These are phyloP conservation scores for Coffea humblotiana DNA, from an alignment of 305 asterid species.

Conservation along the genomic window DNA sequence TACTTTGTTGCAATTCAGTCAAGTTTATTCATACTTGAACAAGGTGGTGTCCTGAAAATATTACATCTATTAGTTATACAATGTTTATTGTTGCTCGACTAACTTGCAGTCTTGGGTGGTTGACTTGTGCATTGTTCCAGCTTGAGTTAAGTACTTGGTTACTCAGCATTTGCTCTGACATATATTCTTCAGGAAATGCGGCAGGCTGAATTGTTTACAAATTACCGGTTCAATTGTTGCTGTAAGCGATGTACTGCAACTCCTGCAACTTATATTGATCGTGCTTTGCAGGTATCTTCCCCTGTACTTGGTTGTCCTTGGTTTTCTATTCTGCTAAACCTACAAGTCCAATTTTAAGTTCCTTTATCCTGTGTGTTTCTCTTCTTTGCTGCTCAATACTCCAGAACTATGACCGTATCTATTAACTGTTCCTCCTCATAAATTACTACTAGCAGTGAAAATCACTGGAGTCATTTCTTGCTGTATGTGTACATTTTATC, in stretches of 20 bases:
- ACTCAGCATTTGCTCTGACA: conserved; percentile 9
- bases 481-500: background rate
- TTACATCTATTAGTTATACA: background rate
- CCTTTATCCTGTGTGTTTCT: background rate
- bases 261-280: conserved; percentile 53
- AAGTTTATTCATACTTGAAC: background rate
- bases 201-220: conserved; percentile 56
- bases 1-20: background rate
- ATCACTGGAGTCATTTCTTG: background rate
- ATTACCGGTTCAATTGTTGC: conserved; percentile 58
- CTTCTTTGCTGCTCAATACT: background rate
- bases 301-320: background rate
- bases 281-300: conserved; percentile 44
- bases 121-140: background rate
- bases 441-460: background rate
- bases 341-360: background rate
- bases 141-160: background rate
- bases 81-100: too few species aligned
- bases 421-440: background rate
- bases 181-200: conserved; percentile 52
- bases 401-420: background rate
- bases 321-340: background rate
- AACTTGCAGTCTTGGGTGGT: background rate
- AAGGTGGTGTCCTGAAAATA: background rate
- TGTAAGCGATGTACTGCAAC: conserved; percentile 57